phyloP scores from a whole-genome alignment of 2,329 filamentous ascomycete species.

The Sphaerulina vaccinii region DNA sequence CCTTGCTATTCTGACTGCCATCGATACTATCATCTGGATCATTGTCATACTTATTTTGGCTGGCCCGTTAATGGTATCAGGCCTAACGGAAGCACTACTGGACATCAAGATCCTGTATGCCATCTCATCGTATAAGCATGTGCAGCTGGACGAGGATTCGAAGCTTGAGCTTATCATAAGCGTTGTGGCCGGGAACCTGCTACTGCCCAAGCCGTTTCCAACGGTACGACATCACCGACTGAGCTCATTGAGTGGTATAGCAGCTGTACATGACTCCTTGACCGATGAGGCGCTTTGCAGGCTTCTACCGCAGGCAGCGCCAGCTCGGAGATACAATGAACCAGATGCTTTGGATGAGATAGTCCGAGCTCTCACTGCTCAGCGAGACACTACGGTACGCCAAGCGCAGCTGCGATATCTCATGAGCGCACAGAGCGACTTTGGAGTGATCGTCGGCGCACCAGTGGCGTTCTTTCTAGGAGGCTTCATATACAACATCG shows the following conservation, averaged over 20 bases:
- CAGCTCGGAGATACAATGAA: neutral
- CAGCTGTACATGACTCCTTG: neutral
- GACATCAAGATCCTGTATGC: slow-evolving; percentile 4
- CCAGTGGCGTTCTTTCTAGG: slow-evolving; percentile 10
- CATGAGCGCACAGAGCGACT: slow-evolving; percentile 12
- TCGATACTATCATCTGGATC: slow-evolving; percentile 12
- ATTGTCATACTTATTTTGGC: slow-evolving; percentile 5
- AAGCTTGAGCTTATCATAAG: neutral
- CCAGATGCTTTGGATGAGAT: neutral
- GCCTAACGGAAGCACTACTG: slow-evolving; percentile 9
- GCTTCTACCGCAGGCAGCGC: neutral
- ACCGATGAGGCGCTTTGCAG: neutral
- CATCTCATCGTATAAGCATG: neutral
- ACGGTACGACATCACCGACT: neutral
- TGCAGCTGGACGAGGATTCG: neutral
- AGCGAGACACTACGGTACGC: neutral
- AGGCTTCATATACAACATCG: slow-evolving; percentile 9
- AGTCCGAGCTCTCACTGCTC: neutral
- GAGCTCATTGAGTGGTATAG: neutral
- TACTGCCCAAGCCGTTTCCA: neutral
- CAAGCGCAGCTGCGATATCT: neutral
- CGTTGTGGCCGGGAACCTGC: slow-evolving; percentile 7
- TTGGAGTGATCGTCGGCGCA: slow-evolving; percentile 7
- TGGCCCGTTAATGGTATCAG: slow-evolving; percentile 10
- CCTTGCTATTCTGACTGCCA: neutral